Evolutionary conservation across 148 eudicot species (phyloP), one percentile per base, ranked within the genome.

Genomic region (Chenopodium album): DNA sequence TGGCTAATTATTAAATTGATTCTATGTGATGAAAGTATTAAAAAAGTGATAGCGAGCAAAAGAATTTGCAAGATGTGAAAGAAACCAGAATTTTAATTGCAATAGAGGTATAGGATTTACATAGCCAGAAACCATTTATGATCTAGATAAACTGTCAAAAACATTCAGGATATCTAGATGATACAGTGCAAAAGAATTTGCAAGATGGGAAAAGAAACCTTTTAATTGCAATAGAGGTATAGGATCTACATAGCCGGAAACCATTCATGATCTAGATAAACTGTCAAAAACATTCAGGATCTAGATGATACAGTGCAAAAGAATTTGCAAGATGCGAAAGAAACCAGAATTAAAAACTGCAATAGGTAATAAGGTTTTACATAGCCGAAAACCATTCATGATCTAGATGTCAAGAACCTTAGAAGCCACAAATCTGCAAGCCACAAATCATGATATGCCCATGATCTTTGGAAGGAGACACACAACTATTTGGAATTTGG

Each of bases 381-480:
- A 78, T 16, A 20, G 31, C 29, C 13, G 10, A 81, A 26, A 29
- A 76, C 20, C 37, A 37, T 7, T 66, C 78, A 63, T 8, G 41
- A n/a, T 34, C 82, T 46, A 73, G 59, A 23, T 2, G 37, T 16
- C 23, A 76, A 67, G 17, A 65, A 16, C 46, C 46, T 20, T 56
- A 78, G 37, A 37, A 76, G 31, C 56, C 2, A 71, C 34, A 14
- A 76, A 31, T 4, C 5, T 4, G 79, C 73, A 82, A 82, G 54
- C 72, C 79, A 12, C 32, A 19, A 71, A 77, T 82, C 80, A 76
- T 82, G 80, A 77, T 56, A 23, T 68, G 22, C 59, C 59, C 80
- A 82, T 82, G 85, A 82, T 82, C 85, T 77, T n/a, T n/a, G 26
- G 10, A 54, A 52, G 66, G 22, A 2, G 10, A 17, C 34, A 64